phyloP scores from a whole-genome alignment of 768 basidiomycete species.

The Tulasnella sp. region DNA sequence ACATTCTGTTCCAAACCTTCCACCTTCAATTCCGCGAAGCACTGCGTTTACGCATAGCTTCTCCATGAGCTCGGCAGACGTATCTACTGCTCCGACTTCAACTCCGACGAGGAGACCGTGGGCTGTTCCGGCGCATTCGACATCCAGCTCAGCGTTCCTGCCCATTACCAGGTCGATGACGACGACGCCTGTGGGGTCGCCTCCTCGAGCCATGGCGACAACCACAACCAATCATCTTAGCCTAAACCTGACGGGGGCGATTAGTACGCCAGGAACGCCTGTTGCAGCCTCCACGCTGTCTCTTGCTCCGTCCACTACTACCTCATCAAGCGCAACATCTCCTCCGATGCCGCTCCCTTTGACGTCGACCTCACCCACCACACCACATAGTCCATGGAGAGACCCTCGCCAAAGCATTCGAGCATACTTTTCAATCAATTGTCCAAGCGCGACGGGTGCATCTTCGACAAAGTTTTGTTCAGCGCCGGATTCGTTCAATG shows the following conservation, averaged over 20 bases:
- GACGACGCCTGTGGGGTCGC: neutral
- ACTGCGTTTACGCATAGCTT: neutral
- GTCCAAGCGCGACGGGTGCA: constrained; percentile 69
- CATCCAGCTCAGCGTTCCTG: constrained; percentile 2
- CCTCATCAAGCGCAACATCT: neutral
- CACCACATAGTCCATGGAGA: constrained; percentile 60
- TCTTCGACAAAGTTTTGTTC: constrained; percentile 77
- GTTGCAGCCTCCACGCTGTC: neutral
- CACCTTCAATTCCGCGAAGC: neutral
- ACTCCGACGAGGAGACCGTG: constrained; percentile 10
- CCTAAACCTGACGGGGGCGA: neutral
- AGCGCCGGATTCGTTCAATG: constrained; percentile 72
- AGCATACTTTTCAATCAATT: constrained; percentile 77
- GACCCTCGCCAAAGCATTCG: constrained; percentile 61
- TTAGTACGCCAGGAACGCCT: neutral
- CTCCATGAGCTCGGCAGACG: neutral
- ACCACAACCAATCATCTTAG: neutral
- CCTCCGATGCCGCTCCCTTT: constrained; percentile 1
- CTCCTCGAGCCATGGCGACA: neutral
- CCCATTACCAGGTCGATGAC: neutral
- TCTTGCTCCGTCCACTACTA: neutral
- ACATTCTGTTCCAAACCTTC: constrained; percentile 56
- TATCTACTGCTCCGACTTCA: neutral
- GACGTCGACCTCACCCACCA: constrained; percentile 20
- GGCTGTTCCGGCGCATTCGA: constrained; percentile 12